A percentile compares a stretch with the other conserved stretches of the same genome.
Evolutionary conservation across 2,329 filamentous ascomycete genomes (phyloP).

Genomic region (Orbilia oligospora): DNA sequence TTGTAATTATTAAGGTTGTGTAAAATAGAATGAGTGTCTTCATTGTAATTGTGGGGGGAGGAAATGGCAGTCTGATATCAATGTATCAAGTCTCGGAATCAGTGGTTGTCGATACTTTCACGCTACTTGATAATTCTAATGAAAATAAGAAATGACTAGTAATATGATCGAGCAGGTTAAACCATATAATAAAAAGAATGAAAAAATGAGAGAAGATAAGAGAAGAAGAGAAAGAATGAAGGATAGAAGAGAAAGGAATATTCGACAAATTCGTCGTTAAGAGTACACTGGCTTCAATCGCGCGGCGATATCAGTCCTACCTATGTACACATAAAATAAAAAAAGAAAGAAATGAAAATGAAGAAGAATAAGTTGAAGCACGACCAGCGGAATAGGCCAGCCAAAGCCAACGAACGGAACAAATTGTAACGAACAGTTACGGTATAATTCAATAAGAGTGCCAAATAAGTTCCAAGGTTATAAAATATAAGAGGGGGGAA

Average conservation of each 20-base stretch:
- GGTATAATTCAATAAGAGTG: conserved; percentile 1
- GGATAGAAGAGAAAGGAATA: background rate
- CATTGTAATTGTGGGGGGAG: background rate
- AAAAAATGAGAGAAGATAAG: conserved; percentile 2
- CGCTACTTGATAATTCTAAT: background rate
- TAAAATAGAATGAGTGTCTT: conserved; percentile 4
- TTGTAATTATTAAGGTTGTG: conserved; percentile 6
- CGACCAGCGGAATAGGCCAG: conserved; percentile 27
- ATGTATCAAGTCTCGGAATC: background rate
- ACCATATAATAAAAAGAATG: background rate
- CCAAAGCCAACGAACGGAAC: background rate
- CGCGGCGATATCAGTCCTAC: conserved; percentile 28
- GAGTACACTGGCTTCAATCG: conserved; percentile 32
- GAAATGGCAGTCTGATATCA: background rate
- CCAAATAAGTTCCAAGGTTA: conserved; percentile 1
- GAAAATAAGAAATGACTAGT: background rate
- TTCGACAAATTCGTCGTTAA: no score
- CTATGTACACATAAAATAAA: background rate
- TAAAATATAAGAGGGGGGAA: background rate
- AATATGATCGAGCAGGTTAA: background rate
- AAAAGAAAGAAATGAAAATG: conserved; percentile 19
- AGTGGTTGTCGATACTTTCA: background rate
- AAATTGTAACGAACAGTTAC: background rate
- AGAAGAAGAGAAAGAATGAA: background rate
- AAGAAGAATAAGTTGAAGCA: conserved; percentile 35